Conservation (phyloP, 148 eudicot species). For the Diospyros kaki region DNA sequence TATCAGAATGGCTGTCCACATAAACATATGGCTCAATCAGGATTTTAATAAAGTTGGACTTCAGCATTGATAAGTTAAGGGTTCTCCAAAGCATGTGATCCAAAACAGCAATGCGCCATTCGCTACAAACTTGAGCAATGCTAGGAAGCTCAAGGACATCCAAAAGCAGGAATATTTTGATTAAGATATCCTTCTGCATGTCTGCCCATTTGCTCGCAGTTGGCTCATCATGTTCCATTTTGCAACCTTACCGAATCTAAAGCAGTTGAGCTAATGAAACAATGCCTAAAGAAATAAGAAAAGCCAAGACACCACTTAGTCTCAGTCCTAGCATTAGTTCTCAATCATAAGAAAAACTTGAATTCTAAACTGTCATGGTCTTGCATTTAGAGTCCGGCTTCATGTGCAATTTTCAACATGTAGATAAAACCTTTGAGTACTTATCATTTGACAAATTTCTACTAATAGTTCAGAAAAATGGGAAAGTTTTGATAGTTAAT, state of each 20-base stretch:
- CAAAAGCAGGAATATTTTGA: slow-evolving; percentile 37
- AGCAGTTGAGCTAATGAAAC: neutral
- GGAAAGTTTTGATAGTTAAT: neutral
- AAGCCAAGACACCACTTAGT: neutral
- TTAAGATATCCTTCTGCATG: slow-evolving; percentile 40
- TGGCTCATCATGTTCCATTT: slow-evolving; percentile 24
- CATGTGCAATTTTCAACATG: neutral
- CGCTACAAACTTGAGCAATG: slow-evolving; percentile 39
- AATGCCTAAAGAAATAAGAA: slow-evolving; percentile 1
- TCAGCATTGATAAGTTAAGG: slow-evolving; percentile 34
- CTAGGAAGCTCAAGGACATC: slow-evolving; percentile 35
- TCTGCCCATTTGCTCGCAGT: slow-evolving; percentile 38
- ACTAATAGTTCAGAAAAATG: neutral
- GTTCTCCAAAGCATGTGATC: slow-evolving; percentile 44
- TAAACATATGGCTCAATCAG: slow-evolving; percentile 45
- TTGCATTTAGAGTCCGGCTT: neutral
- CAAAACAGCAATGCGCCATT: slow-evolving; percentile 46
- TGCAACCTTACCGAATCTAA: neutral
- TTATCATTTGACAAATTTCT: neutral
- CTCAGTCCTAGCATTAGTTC: neutral
- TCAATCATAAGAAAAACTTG: neutral
- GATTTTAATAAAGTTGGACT: slow-evolving; percentile 38
- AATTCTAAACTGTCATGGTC: neutral
- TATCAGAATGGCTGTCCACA: slow-evolving; percentile 37
- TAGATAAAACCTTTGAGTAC: neutral